These are phyloP conservation scores for Uronychia setigera DNA, from an alignment of 73 alveolate species.

Conservation along the genomic window DNA sequence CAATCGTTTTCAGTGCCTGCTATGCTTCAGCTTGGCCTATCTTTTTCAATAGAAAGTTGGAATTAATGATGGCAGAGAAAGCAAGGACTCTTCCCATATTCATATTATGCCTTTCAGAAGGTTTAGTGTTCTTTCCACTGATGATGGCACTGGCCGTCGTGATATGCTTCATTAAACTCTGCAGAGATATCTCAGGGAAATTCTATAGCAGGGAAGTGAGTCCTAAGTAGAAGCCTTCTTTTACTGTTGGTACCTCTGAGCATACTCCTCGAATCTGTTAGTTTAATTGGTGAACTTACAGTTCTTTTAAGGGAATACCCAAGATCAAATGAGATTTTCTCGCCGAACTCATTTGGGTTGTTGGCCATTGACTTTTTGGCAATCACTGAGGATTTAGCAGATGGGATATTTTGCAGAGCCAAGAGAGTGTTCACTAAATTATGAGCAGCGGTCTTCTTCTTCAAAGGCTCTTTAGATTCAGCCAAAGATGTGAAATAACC, in stretches of 20 bases:
- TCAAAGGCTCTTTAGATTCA: background rate
- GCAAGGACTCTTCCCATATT: background rate
- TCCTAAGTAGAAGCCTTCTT: background rate
- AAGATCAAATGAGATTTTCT: background rate
- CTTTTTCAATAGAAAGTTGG: background rate
- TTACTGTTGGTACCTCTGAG: background rate
- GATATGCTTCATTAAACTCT: background rate
- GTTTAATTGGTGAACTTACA: background rate
- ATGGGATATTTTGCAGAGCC: background rate
- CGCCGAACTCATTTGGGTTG: slow-evolving; percentile 5
- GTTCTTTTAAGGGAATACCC: background rate
- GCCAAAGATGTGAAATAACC: background rate
- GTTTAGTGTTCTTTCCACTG: background rate
- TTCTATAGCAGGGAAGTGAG: background rate
- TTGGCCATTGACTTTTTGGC: background rate
- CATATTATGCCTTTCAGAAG: background rate
- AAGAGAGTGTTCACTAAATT: background rate
- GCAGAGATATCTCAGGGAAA: background rate
- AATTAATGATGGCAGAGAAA: background rate
- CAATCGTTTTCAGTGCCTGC: background rate
- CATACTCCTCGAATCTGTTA: background rate
- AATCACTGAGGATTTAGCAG: background rate
- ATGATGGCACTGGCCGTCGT: background rate
- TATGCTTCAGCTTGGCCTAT: background rate
- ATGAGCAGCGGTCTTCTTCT: background rate